These are phyloP conservation scores for Cercospora sesami DNA, from an alignment of 2,329 filamentous ascomycete species.

Conservation along the genomic window DNA sequence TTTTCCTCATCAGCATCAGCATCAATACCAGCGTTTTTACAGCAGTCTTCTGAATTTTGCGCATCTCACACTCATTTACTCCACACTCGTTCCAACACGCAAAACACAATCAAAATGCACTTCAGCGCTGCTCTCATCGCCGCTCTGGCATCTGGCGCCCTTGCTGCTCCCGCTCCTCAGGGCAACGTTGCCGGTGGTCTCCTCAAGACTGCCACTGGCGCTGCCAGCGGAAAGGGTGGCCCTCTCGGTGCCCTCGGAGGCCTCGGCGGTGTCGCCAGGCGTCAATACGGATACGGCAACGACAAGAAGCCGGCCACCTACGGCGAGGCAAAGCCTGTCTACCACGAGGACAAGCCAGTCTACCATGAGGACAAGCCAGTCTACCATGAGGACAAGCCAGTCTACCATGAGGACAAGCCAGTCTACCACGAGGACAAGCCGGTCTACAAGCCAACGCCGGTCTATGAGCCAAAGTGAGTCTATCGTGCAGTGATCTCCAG, in stretches of 20 bases:
- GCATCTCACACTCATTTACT: background rate
- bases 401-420: background rate
- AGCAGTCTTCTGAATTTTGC: background rate
- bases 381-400: background rate
- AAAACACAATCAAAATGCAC: slow-evolving; percentile 4
- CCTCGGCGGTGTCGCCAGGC: background rate
- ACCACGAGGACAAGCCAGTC: background rate
- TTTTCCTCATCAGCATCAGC: slow-evolving; percentile 10
- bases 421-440: background rate
- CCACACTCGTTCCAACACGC: slow-evolving; percentile 6
- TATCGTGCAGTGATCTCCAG: background rate
- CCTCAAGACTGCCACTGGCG: background rate
- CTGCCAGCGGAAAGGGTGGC: background rate
- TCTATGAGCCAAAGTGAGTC: background rate
- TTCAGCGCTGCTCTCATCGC: slow-evolving; percentile 9
- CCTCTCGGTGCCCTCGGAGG: background rate
- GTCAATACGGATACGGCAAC: background rate
- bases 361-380: background rate
- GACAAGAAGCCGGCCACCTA: background rate
- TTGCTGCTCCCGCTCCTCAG: slow-evolving; percentile 2
- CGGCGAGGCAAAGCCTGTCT: background rate
- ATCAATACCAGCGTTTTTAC: background rate
- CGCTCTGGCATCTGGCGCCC: slow-evolving; percentile 6
- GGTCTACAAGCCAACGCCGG: background rate
- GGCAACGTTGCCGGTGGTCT: background rate